Percentiles rank a stretch among this genome's conserved stretches.
phyloP scores from a whole-genome alignment of 805 yeast genomes.

The Saturnispora diversa region DNA sequence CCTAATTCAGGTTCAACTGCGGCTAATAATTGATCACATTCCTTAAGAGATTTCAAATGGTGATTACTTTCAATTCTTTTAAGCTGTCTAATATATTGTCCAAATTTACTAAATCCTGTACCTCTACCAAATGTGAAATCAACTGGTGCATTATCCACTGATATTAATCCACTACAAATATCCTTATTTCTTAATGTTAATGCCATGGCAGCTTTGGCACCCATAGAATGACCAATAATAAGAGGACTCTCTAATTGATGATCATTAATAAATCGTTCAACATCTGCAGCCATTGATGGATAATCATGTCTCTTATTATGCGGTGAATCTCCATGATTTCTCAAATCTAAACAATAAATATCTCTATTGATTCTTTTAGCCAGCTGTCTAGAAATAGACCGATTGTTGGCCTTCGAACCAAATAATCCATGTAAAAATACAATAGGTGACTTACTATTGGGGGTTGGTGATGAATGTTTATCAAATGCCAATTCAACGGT shows the following conservation, averaged over 20 bases:
- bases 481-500: conserved; percentile 53
- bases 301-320: conserved; percentile 66
- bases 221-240: conserved; percentile 81
- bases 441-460: conserved; percentile 41
- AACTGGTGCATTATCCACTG: conserved; percentile 90
- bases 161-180: conserved; percentile 50
- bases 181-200: conserved; percentile 61
- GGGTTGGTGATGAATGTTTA: conserved; percentile 24
- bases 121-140: conserved; percentile 40
- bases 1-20: conserved; percentile 52
- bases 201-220: conserved; percentile 92
- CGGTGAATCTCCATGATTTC: conserved; percentile 94
- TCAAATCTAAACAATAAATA: conserved; percentile 63
- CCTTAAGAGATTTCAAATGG: conserved; percentile 43
- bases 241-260: conserved; percentile 42
- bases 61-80: conserved; percentile 44
- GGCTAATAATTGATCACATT: conserved; percentile 57
- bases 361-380: conserved; percentile 43
- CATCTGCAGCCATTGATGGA: conserved; percentile 76
- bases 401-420: conserved; percentile 74
- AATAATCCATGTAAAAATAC: conserved; percentile 83
- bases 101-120: conserved; percentile 42
- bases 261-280: conserved; percentile 57
- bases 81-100: conserved; percentile 57
- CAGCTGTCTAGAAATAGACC: conserved; percentile 64